phyloP scores from a whole-genome alignment of 202 grass and related monocot species.

The Panicum hallii region DNA sequence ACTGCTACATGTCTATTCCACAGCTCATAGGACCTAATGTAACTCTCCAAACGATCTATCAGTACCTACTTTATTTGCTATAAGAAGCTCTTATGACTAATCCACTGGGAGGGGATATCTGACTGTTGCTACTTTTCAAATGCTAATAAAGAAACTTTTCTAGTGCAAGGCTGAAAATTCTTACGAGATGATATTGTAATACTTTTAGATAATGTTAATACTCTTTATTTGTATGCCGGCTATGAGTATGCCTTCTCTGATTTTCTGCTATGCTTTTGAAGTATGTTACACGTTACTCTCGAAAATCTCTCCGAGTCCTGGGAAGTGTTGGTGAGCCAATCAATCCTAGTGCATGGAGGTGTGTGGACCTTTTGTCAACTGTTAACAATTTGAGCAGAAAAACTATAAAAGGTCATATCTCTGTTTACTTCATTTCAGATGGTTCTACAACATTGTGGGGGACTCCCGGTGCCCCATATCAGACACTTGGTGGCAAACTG shows the following conservation, averaged over 20 bases:
- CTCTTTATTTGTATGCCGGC: neutral
- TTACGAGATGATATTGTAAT: neutral
- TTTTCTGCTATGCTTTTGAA: constrained; percentile 56
- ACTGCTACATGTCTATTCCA: constrained; percentile 13
- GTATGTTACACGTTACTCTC: constrained; percentile 80
- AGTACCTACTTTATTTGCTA: constrained; percentile 20
- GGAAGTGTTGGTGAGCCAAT: constrained; percentile 97
- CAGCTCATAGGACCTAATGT: constrained; percentile 17
- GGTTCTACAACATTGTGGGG: constrained; percentile 95
- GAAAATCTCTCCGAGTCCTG: constrained; percentile 90
- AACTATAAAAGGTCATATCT: constrained; percentile 33
- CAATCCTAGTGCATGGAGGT: constrained; percentile 99
- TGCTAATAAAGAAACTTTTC: constrained; percentile 12
- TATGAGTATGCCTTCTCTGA: constrained; percentile 31
- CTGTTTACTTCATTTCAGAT: constrained; percentile 60
- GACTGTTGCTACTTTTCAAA: constrained; percentile 18
- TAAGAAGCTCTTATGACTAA: constrained; percentile 15
- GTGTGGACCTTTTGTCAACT: constrained; percentile 31
- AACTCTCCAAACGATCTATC: constrained; percentile 13
- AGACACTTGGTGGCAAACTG: constrained; percentile 99
- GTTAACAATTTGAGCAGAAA: neutral
- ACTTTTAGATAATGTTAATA: constrained; percentile 35
- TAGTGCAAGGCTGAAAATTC: neutral
- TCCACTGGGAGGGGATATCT: neutral
- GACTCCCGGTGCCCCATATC: constrained; percentile 90